Evolutionary conservation across 1,139 yeast species (phyloP).

Genomic region (Taphrina deformans): DNA sequence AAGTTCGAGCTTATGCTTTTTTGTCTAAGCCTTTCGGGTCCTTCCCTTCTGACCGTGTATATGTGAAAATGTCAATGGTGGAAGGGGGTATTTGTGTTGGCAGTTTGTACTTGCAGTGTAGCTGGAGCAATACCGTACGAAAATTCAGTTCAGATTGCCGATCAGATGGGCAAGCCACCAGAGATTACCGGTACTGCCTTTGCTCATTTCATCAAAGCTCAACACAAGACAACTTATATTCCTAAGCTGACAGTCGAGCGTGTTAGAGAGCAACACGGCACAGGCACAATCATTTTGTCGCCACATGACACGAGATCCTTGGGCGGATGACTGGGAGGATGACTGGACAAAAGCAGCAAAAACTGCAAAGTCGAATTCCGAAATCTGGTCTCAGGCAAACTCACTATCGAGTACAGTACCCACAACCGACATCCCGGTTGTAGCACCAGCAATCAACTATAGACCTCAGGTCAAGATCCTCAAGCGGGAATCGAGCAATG

Average conservation of each 20-base stretch:
- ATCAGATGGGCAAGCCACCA: neutral
- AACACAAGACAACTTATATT: too few relatives aligned
- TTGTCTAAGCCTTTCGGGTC: too few relatives aligned
- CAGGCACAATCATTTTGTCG: too few relatives aligned
- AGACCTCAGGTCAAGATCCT: constrained; percentile 20
- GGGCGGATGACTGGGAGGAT: constrained; percentile 29
- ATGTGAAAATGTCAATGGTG: too few relatives aligned
- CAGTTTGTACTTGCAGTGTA: too few relatives aligned
- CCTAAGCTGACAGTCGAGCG: neutral
- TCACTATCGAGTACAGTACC: neutral
- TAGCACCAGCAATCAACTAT: constrained; percentile 3
- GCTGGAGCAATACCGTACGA: too few relatives aligned
- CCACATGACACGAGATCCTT: constrained; percentile 30
- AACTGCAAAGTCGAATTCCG: neutral
- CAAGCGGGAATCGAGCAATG: neutral
- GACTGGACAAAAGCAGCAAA: constrained; percentile 29
- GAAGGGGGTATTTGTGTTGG: too few relatives aligned
- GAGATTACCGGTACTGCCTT: neutral
- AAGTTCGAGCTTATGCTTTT: too few relatives aligned
- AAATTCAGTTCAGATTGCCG: neutral
- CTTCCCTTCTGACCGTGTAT: too few relatives aligned
- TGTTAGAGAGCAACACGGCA: too few relatives aligned
- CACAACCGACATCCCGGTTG: neutral
- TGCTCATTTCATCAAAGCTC: too few relatives aligned
- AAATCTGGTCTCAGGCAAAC: constrained; percentile 25